A percentile compares a stretch with the other conserved stretches of the same genome.
phyloP scores from a whole-genome alignment of 352 stramenopile species.

The Globisporangium okanoganense region DNA sequence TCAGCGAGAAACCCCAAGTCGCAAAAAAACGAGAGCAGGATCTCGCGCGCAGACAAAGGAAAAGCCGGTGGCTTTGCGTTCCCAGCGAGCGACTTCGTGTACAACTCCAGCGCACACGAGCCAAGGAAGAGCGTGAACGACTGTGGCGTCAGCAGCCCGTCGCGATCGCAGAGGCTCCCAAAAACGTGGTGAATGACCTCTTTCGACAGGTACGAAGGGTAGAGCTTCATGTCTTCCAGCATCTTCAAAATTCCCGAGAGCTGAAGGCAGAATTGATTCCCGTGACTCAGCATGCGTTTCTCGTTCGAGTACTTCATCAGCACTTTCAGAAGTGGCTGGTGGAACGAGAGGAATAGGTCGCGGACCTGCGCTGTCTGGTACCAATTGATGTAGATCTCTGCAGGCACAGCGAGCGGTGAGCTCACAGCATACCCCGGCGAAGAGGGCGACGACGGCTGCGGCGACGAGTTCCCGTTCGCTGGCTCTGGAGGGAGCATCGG shows the following conservation, averaged over 20 bases:
- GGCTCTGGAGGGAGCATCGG: constrained; percentile 42
- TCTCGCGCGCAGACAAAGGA: constrained; percentile 54
- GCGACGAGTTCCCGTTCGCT: neutral
- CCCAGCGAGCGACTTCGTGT: constrained; percentile 24
- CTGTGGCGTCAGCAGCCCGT: constrained; percentile 34
- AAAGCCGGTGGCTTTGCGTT: constrained; percentile 15
- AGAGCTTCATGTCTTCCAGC: constrained; percentile 61
- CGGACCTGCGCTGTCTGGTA: constrained; percentile 44
- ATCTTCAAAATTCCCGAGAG: constrained; percentile 37
- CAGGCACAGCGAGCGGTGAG: neutral
- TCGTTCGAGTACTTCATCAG: constrained; percentile 52
- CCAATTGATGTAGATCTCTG: constrained; percentile 45
- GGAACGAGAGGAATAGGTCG: constrained; percentile 62
- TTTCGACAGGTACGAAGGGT: constrained; percentile 45
- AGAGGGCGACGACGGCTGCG: neutral
- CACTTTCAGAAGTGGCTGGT: constrained; percentile 43
- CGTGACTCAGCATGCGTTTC: constrained; percentile 29
- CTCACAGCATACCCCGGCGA: neutral
- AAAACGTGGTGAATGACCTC: constrained; percentile 51
- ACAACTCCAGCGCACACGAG: constrained; percentile 57
- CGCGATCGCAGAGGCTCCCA: constrained; percentile 28
- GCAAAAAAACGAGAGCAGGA: constrained; percentile 64
- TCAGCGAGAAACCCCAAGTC: constrained; percentile 50
- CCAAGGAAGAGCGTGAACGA: constrained; percentile 59
- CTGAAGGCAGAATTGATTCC: constrained; percentile 45